Evolutionary conservation across 1,284 basidiomycete genomes (phyloP).

Genomic region (Papiliotrema laurentii): DNA sequence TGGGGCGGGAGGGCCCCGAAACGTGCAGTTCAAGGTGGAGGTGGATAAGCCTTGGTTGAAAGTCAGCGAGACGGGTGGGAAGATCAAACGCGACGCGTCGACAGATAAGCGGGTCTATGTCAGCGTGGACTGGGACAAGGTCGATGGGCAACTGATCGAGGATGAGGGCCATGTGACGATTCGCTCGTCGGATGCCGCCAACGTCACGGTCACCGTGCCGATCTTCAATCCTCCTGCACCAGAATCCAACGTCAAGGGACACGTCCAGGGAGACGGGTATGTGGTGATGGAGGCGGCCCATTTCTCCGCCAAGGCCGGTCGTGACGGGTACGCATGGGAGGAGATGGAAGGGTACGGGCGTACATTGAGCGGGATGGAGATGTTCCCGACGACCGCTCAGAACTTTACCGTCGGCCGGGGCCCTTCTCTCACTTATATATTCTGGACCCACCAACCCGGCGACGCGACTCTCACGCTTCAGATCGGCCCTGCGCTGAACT

Average conservation of each 20-base stretch:
- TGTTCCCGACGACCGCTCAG: constrained; percentile 56
- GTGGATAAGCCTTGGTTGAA: constrained; percentile 56
- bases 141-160: constrained; percentile 24
- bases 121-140: constrained; percentile 59
- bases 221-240: constrained; percentile 52
- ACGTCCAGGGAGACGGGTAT: constrained; percentile 61
- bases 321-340: constrained; percentile 57
- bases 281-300: constrained; percentile 66
- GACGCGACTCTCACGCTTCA: constrained; percentile 52
- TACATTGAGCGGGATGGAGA: constrained; percentile 53
- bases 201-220: constrained; percentile 44
- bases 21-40: constrained; percentile 57
- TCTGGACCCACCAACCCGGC: constrained; percentile 36
- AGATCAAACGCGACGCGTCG: constrained; percentile 52
- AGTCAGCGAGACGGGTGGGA: constrained; percentile 53
- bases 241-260: constrained; percentile 58
- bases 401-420: constrained; percentile 61
- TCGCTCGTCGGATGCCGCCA: constrained; percentile 14
- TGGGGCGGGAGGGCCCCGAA: constrained; percentile 57
- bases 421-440: constrained; percentile 58
- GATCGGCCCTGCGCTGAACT: constrained; percentile 61
- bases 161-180: constrained; percentile 11
- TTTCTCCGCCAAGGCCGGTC: constrained; percentile 22
- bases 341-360: constrained; percentile 58
- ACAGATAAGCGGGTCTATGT: constrained; percentile 57